These are phyloP conservation scores for Boeremia exigua DNA, from an alignment of 2,329 filamentous ascomycete species.

Conservation along the genomic window DNA sequence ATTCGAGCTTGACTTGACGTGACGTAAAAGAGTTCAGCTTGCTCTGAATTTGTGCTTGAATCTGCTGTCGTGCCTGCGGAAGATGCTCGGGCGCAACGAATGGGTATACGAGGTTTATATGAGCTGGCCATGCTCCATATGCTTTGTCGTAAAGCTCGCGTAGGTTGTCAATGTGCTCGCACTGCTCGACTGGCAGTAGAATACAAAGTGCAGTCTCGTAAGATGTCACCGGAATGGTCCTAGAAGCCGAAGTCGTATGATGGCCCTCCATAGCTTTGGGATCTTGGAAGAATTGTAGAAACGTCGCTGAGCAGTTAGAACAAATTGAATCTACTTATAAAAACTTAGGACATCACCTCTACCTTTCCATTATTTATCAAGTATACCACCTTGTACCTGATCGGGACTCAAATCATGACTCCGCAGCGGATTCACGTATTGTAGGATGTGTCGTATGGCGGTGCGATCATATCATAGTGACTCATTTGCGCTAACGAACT, in stretches of 20 bases:
- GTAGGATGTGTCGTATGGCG: conserved; percentile 7
- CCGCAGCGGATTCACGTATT: not conserved
- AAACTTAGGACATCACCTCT: too few relatives aligned
- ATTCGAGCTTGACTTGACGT: conserved; percentile 42
- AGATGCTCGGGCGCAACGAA: conserved; percentile 63
- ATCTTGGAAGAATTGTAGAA: not conserved
- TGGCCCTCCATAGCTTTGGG: conserved; percentile 26
- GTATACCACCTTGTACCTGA: not conserved
- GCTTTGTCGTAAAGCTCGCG: conserved; percentile 68
- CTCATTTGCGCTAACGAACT: conserved; percentile 31
- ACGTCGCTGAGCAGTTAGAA: not conserved
- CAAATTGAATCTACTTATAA: not conserved
- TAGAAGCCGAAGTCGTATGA: not conserved
- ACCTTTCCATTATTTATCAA: too few relatives aligned
- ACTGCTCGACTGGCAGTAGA: conserved; percentile 59
- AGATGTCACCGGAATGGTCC: conserved; percentile 45
- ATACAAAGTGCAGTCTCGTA: conserved; percentile 68
- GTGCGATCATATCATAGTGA: conserved; percentile 27
- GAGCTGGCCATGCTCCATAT: conserved; percentile 68
- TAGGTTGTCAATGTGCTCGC: conserved; percentile 59
- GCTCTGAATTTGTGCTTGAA: conserved; percentile 45
- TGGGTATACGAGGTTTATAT: conserved; percentile 71
- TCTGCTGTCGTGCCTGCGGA: conserved; percentile 49
- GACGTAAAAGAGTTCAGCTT: conserved; percentile 1
- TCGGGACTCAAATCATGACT: conserved; percentile 23